These are phyloP conservation scores for Lactuca saligna DNA, from an alignment of 129 eudicot genomes.

Conservation along the genomic window DNA sequence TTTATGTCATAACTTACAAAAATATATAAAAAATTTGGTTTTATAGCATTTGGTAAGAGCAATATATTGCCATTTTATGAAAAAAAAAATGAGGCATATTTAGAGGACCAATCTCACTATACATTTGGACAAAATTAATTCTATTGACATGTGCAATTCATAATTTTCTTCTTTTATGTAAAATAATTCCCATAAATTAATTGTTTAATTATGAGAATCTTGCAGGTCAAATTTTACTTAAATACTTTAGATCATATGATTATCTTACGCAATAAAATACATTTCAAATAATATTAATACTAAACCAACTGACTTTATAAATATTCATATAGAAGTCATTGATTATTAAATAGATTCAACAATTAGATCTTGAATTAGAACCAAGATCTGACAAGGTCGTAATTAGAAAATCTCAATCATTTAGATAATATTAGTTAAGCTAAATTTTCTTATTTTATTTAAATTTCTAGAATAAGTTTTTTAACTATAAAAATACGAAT, in stretches of 20 bases:
- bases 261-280: background rate
- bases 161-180: constrained; percentile 7
- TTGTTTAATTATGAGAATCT: constrained; percentile 2
- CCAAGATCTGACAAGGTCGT: background rate
- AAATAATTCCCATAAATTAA: background rate
- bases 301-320: background rate
- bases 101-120: constrained; percentile 25
- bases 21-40: background rate
- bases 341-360: background rate
- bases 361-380: background rate
- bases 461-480: background rate
- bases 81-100: constrained; percentile 6
- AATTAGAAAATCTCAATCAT: background rate
- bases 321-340: background rate
- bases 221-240: constrained; percentile 15
- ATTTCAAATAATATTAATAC: background rate
- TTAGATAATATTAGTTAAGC: background rate
- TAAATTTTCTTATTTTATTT: background rate
- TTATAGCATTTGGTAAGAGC: background rate
- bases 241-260: background rate
- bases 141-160: constrained; percentile 28
- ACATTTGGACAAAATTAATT: constrained; percentile 9
- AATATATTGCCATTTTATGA: too few species aligned
- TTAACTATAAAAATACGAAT: background rate
- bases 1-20: too few species aligned